phyloP scores from a whole-genome alignment of 306 rosid species.

The Lathyrus aphaca region DNA sequence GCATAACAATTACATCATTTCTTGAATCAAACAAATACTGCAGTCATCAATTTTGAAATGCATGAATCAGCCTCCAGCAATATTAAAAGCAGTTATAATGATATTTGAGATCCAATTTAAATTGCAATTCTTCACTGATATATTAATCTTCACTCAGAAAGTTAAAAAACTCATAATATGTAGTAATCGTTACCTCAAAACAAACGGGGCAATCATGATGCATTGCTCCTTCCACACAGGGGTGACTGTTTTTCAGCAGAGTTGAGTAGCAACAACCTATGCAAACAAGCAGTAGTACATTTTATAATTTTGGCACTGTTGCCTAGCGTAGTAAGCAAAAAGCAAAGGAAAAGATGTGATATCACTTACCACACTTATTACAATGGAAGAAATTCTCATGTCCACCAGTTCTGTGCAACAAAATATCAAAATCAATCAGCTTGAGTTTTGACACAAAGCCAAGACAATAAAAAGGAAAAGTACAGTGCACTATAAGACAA shows the following conservation, averaged over 20 bases:
- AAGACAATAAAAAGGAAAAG: not conserved
- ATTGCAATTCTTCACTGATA: not conserved
- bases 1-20: constrained; percentile 65
- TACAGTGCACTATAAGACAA: not conserved
- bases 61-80: constrained; percentile 33
- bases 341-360: not conserved
- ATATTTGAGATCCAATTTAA: not conserved
- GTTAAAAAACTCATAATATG: not conserved
- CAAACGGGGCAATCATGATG: constrained; percentile 96
- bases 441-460: not conserved
- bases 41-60: constrained; percentile 36
- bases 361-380: constrained; percentile 70
- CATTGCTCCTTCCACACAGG: constrained; percentile 92
- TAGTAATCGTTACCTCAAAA: constrained; percentile 61
- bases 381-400: constrained; percentile 74
- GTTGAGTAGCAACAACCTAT: constrained; percentile 79
- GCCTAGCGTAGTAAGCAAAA: not conserved
- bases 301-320: not conserved
- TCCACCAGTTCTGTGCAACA: constrained; percentile 69
- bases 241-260: constrained; percentile 68
- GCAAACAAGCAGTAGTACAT: not conserved
- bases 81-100: not conserved
- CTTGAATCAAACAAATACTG: constrained; percentile 81
- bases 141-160: not conserved
- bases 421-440: constrained; percentile 27